Conservation (phyloP, 2,329 filamentous ascomycete genomes). For the Bipolaris zeicola region DNA sequence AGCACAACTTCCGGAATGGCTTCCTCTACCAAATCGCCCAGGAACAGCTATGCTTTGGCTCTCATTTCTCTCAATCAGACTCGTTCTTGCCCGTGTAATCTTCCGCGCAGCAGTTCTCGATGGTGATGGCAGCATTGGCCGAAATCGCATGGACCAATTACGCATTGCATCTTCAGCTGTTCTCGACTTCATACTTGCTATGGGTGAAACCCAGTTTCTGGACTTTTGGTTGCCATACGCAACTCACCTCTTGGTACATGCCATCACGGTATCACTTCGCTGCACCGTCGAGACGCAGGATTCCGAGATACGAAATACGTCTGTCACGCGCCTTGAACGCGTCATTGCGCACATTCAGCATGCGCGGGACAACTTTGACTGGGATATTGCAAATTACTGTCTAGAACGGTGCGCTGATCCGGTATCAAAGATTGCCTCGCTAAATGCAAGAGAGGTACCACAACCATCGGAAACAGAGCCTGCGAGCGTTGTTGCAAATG, state of each 20-base stretch:
- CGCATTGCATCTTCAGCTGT: conserved; percentile 57
- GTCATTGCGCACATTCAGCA: conserved; percentile 56
- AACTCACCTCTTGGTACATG: conserved; percentile 60
- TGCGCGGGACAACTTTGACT: conserved; percentile 57
- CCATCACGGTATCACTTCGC: conserved; percentile 59
- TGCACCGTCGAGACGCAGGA: conserved; percentile 59
- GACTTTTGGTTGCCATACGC: conserved; percentile 60
- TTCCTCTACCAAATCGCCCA: conserved; percentile 35
- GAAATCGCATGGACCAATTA: conserved; percentile 52
- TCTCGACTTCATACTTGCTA: conserved; percentile 56
- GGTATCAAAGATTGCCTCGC: conserved; percentile 43
- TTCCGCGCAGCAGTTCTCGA: conserved; percentile 38
- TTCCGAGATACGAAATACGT: conserved; percentile 52
- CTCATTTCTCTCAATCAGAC: conserved; percentile 48
- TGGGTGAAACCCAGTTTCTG: conserved; percentile 55
- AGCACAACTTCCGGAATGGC: conserved; percentile 41
- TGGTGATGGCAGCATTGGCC: conserved; percentile 28
- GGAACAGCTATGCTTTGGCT: conserved; percentile 49
- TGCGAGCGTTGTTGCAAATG: conserved; percentile 17
- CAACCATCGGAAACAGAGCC: conserved; percentile 27
- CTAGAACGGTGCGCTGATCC: conserved; percentile 52
- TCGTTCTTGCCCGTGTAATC: conserved; percentile 48
- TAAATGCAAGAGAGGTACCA: conserved; percentile 30
- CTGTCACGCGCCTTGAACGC: conserved; percentile 55
- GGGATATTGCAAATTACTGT: conserved; percentile 62